phyloP scores from a whole-genome alignment of 2,329 filamentous ascomycete species.

The Cladobotryum mycophilum region DNA sequence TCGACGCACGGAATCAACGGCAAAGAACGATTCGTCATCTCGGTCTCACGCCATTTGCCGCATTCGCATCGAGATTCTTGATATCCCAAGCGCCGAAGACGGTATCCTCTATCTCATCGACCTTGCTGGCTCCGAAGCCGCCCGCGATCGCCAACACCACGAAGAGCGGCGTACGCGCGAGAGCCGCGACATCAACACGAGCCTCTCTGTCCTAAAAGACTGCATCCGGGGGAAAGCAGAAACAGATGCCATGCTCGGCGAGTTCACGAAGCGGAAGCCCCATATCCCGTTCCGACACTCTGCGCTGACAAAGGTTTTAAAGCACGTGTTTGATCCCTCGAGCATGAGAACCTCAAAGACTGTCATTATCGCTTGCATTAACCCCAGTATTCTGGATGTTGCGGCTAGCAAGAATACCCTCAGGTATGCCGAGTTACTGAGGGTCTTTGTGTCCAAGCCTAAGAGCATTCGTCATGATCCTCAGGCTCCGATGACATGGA shows the following conservation, averaged over 20 bases:
- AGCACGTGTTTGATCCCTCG: conserved; percentile 42
- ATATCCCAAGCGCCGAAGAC: conserved; percentile 23
- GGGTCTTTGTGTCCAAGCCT: conserved; percentile 29
- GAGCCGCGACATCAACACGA: conserved; percentile 41
- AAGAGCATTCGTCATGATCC: conserved; percentile 20
- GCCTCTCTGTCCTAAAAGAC: conserved; percentile 45
- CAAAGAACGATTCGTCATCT: conserved; percentile 42
- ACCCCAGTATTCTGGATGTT: conserved; percentile 38
- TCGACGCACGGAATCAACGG: conserved; percentile 35
- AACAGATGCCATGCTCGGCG: conserved; percentile 21
- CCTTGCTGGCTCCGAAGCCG: conserved; percentile 43
- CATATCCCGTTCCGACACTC: conserved; percentile 43
- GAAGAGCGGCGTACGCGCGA: conserved; percentile 39
- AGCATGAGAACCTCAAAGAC: conserved; percentile 35
- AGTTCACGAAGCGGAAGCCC: conserved; percentile 23
- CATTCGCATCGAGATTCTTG: conserved; percentile 33
- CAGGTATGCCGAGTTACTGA: conserved; percentile 42
- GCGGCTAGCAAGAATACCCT: conserved; percentile 42
- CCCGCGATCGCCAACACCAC: conserved; percentile 36
- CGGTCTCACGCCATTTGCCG: conserved; percentile 44
- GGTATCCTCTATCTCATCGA: conserved; percentile 42
- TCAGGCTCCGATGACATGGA: conserved; percentile 32
- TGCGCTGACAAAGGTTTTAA: conserved; percentile 41
- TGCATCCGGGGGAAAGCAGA: conserved; percentile 42
- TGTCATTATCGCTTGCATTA: conserved; percentile 41